phyloP scores from a whole-genome alignment of 129 eudicot species.

The Flaveria sonorensis region DNA sequence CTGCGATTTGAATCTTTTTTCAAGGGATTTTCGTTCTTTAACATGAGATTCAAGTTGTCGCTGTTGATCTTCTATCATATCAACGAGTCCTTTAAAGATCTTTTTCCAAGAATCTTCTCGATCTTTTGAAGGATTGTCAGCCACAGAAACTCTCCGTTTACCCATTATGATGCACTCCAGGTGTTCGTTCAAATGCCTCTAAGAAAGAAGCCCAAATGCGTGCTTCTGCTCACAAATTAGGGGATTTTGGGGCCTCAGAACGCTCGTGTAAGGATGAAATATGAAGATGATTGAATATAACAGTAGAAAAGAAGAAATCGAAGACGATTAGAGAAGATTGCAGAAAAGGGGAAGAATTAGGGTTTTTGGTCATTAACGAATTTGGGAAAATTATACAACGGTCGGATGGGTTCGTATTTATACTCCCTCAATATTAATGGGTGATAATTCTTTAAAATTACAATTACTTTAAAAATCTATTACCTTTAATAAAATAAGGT shows the following conservation, averaged over 20 bases:
- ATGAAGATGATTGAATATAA: neutral
- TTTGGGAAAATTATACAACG: constrained; percentile 25
- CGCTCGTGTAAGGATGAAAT: neutral
- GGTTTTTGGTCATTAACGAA: constrained; percentile 13
- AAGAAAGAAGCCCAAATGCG: constrained; percentile 13
- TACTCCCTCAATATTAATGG: no score
- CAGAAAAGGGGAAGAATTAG: constrained; percentile 22
- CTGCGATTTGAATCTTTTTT: constrained; percentile 39
- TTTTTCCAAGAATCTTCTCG: constrained; percentile 53
- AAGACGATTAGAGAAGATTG: neutral
- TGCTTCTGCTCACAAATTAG: neutral
- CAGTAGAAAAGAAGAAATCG: neutral
- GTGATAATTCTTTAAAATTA: no score
- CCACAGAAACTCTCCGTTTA: constrained; percentile 29
- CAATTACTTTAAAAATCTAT: no score
- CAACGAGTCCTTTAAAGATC: constrained; percentile 51
- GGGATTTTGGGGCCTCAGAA: neutral
- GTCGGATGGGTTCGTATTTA: constrained; percentile 28
- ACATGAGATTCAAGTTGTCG: constrained; percentile 38
- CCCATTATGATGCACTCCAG: constrained; percentile 42
- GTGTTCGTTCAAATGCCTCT: constrained; percentile 25
- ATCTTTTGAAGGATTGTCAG: constrained; percentile 29
- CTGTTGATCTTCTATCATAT: constrained; percentile 43
- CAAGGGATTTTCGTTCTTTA: constrained; percentile 43
- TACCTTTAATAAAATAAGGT: no score